phyloP scores from a whole-genome alignment of 805 yeast species.

The Lipomyces sp. region DNA sequence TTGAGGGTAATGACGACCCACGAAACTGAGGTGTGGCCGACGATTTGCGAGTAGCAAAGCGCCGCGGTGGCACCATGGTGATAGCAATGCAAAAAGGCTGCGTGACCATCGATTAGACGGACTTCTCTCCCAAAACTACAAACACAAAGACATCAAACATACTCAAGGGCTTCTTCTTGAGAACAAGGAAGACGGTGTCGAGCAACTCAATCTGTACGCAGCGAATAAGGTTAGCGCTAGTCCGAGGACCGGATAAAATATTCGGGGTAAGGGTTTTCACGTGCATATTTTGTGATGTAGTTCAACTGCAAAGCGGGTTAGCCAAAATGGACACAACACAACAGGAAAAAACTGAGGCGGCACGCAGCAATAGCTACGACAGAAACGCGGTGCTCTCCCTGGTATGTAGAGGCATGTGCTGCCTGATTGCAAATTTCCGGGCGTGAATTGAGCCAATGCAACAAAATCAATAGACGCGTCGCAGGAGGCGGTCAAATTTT shows the following conservation, averaged over 20 bases:
- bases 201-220: conserved; percentile 64
- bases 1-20: conserved; percentile 93
- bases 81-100: conserved; percentile 83
- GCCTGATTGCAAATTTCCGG: too few species aligned
- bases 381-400: background rate
- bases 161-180: conserved; percentile 81
- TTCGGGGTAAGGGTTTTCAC: conserved; percentile 16
- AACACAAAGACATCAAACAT: conserved; percentile 2
- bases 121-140: background rate
- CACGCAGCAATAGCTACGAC: background rate
- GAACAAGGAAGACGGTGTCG: conserved; percentile 87
- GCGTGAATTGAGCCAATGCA: too few species aligned
- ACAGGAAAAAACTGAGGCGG: background rate
- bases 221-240: too few species aligned
- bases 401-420: background rate
- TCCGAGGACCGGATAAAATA: background rate
- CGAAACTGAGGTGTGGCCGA: conserved; percentile 84
- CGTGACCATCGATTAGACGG: background rate
- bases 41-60: conserved; percentile 86
- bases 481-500: too few species aligned
- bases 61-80: conserved; percentile 98
- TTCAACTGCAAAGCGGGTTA: conserved; percentile 48
- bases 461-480: too few species aligned
- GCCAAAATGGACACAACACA: background rate
- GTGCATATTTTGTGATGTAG: conserved; percentile 74